Percentiles rank a stretch among this genome's conserved stretches.
Evolutionary conservation across 1,284 basidiomycete species (phyloP).

Genomic region (Retiboletus flavoniger): DNA sequence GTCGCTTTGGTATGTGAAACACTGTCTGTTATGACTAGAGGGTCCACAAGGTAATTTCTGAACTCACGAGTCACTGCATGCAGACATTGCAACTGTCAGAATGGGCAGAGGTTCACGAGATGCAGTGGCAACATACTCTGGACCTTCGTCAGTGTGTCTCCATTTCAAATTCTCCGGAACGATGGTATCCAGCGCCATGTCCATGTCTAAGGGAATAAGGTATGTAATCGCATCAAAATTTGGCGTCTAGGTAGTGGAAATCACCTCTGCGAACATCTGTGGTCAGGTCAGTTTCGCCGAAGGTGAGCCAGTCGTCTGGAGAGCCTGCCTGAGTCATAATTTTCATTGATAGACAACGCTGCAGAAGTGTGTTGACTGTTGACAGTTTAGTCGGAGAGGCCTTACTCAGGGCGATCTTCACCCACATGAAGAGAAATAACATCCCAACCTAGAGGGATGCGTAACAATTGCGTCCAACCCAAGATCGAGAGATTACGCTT

Average conservation of each 20-base stretch:
- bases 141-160: constrained; percentile 89
- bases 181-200: constrained; percentile 82
- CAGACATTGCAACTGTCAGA: constrained; percentile 9
- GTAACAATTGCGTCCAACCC: neutral
- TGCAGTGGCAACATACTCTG: constrained; percentile 58
- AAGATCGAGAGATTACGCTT: neutral
- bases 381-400: neutral
- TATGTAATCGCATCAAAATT: neutral
- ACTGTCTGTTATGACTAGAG: constrained; percentile 27
- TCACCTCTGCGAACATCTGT: constrained; percentile 61
- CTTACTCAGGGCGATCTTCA: constrained; percentile 10
- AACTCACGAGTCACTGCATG: constrained; percentile 66
- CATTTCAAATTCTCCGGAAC: constrained; percentile 87
- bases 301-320: neutral
- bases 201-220: constrained; percentile 57
- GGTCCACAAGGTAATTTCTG: constrained; percentile 2
- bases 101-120: constrained; percentile 14
- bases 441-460: constrained; percentile 56
- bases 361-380: constrained; percentile 87
- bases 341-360: constrained; percentile 86
- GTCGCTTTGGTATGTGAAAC: constrained; percentile 91
- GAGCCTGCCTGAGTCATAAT: constrained; percentile 56
- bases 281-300: constrained; percentile 12
- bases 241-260: neutral
- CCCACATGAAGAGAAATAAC: constrained; percentile 74